phyloP scores from a whole-genome alignment of 2,329 filamentous ascomycete species.

The Leptographium procerum region DNA sequence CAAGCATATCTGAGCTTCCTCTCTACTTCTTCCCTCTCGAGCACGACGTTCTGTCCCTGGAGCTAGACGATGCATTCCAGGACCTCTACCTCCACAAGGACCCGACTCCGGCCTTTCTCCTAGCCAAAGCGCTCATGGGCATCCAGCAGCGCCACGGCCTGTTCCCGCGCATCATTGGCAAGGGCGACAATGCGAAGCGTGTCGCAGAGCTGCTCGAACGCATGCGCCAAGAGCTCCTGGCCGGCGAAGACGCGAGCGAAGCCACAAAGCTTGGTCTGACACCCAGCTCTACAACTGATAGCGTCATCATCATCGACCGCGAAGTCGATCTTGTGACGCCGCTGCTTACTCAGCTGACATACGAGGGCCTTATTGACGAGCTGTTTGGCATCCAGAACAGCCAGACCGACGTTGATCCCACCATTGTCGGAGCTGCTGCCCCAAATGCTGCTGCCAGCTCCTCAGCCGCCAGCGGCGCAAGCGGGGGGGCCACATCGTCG shows the following conservation, averaged over 20 bases:
- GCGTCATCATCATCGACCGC: conserved; percentile 86
- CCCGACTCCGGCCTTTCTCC: conserved; percentile 76
- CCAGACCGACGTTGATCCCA: conserved; percentile 84
- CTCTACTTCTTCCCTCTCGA: conserved; percentile 87
- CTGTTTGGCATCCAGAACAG: conserved; percentile 86
- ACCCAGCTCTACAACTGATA: conserved; percentile 81
- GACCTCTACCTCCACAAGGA: conserved; percentile 88
- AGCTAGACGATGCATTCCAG: conserved; percentile 74
- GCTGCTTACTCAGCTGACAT: conserved; percentile 87
- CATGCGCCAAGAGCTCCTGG: conserved; percentile 81
- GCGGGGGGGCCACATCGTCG: conserved; percentile 33
- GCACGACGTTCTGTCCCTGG: conserved; percentile 80
- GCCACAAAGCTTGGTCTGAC: conserved; percentile 55
- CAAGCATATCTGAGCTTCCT: conserved; percentile 77
- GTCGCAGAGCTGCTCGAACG: conserved; percentile 78
- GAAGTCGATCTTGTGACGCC: conserved; percentile 90
- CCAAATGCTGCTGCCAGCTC: conserved; percentile 32
- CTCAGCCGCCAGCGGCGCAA: conserved; percentile 41
- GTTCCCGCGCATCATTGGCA: conserved; percentile 88
- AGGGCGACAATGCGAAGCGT: conserved; percentile 85
- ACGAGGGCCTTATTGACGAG: conserved; percentile 92
- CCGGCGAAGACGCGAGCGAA: conserved; percentile 62
- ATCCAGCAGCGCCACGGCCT: conserved; percentile 86
- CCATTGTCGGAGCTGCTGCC: conserved; percentile 58
- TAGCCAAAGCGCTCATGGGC: conserved; percentile 87